phyloP scores from a whole-genome alignment of 2,329 filamentous ascomycete species.

The Trichoderma asperellum region DNA sequence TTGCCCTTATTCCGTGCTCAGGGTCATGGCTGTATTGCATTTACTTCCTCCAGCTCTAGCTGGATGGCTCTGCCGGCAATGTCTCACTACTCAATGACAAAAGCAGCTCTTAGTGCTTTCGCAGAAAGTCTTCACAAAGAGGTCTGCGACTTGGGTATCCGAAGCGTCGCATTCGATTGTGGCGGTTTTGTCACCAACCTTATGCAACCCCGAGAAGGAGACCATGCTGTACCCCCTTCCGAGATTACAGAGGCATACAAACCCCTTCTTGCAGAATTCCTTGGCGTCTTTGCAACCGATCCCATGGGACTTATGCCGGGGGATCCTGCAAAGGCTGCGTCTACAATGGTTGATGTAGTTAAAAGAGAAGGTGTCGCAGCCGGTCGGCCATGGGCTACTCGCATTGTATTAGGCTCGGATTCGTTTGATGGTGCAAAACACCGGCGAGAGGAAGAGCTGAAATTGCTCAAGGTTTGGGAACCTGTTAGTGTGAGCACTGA shows the following conservation, averaged over 20 bases:
- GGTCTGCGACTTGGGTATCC: slow-evolving; percentile 36
- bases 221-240: slow-evolving; percentile 25
- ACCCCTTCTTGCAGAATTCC: slow-evolving; percentile 32
- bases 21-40: slow-evolving; percentile 35
- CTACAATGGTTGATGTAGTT: slow-evolving; percentile 37
- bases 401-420: slow-evolving; percentile 41
- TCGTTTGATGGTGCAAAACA: slow-evolving; percentile 34
- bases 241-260: slow-evolving; percentile 32
- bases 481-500: slow-evolving; percentile 36
- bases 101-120: slow-evolving; percentile 37
- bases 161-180: slow-evolving; percentile 40
- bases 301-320: slow-evolving; percentile 37
- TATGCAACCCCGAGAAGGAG: slow-evolving; percentile 34
- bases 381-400: slow-evolving; percentile 35
- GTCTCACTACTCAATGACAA: slow-evolving; percentile 40
- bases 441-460: slow-evolving; percentile 34
- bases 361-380: slow-evolving; percentile 36
- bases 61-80: slow-evolving; percentile 40
- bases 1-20: slow-evolving; percentile 38
- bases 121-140: slow-evolving; percentile 41
- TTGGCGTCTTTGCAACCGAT: slow-evolving; percentile 33
- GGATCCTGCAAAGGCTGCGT: slow-evolving; percentile 34
- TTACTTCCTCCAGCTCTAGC: slow-evolving; percentile 37
- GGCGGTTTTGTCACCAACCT: slow-evolving; percentile 40
- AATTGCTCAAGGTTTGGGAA: slow-evolving; percentile 35